Evolutionary conservation across 2,329 filamentous ascomycete genomes (phyloP).

Genomic region (Colletotrichum siamense): DNA sequence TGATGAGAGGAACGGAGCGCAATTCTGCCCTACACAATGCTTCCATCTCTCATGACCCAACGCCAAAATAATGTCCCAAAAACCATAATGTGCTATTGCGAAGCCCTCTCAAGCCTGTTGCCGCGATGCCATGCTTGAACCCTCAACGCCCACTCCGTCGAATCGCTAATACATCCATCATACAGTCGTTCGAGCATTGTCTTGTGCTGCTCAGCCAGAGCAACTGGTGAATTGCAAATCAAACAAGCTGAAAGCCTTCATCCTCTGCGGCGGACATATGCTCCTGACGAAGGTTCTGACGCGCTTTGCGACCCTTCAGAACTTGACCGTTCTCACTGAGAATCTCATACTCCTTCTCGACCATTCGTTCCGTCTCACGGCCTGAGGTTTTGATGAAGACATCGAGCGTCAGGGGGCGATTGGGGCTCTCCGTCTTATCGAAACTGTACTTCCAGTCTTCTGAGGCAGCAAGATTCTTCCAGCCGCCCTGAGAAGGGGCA

Average conservation of each 20-base stretch:
- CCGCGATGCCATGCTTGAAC: not conserved
- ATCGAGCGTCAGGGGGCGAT: conserved; percentile 43
- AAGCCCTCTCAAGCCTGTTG: not conserved
- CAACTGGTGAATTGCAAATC: not conserved
- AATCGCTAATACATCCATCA: not conserved
- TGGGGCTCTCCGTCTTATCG: conserved; percentile 44
- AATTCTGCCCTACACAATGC: not conserved
- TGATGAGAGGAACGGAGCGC: not conserved
- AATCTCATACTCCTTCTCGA: conserved; percentile 55
- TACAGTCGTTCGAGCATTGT: not conserved
- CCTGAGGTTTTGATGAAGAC: conserved; percentile 40
- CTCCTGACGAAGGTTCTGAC: conserved; percentile 42
- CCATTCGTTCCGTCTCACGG: conserved; percentile 47
- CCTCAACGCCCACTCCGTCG: not conserved
- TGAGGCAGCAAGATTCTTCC: conserved; percentile 17
- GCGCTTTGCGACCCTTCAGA: conserved; percentile 48
- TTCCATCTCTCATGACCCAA: not conserved
- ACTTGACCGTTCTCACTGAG: conserved; percentile 50
- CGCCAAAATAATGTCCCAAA: not conserved
- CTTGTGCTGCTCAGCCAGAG: not conserved
- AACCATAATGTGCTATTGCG: not conserved
- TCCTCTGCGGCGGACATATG: conserved; percentile 32
- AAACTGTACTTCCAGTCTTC: conserved; percentile 50
- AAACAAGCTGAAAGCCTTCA: conserved; percentile 48
- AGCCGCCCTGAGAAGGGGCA: conserved; percentile 24